These are phyloP conservation scores for Cicer judaicum DNA, from an alignment of 306 rosid genomes.

Conservation along the genomic window DNA sequence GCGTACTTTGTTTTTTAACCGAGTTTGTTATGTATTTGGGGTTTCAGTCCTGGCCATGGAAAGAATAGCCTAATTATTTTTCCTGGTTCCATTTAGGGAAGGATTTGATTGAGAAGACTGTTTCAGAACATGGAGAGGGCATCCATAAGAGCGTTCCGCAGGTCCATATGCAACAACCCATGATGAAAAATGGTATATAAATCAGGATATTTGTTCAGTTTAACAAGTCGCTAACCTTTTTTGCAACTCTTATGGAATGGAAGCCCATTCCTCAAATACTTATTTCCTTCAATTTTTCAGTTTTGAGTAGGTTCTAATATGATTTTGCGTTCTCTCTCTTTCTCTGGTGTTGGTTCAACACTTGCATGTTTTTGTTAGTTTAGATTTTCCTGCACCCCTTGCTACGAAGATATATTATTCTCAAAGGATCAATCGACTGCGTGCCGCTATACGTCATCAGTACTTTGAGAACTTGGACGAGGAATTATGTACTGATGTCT, in stretches of 20 bases:
- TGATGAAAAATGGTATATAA: slow-evolving; percentile 51
- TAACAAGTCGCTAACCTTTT: slow-evolving; percentile 26
- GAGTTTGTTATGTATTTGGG: slow-evolving; percentile 8
- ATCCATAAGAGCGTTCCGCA: slow-evolving; percentile 45
- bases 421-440: slow-evolving; percentile 75
- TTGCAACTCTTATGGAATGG: slow-evolving; percentile 38
- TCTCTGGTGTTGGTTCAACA: slow-evolving; percentile 27
- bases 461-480: slow-evolving; percentile 63
- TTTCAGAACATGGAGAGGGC: slow-evolving; percentile 45
- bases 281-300: slow-evolving; percentile 29
- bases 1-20: not conserved
- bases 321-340: not conserved
- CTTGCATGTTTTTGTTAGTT: slow-evolving; percentile 40
- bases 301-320: slow-evolving; percentile 37
- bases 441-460: slow-evolving; percentile 68
- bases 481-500: slow-evolving; percentile 52
- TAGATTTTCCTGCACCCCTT: slow-evolving; percentile 85
- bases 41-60: slow-evolving; percentile 1
- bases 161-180: slow-evolving; percentile 46
- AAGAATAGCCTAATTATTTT: slow-evolving; percentile 28
- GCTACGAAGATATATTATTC: slow-evolving; percentile 91
- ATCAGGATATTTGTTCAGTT: slow-evolving; percentile 25
- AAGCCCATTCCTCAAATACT: slow-evolving; percentile 37
- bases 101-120: slow-evolving; percentile 47
- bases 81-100: slow-evolving; percentile 51